A percentile compares a stretch with the other conserved stretches of the same genome.
These are phyloP conservation scores for Cyclotella cryptica DNA, from an alignment of 108 stramenopile species.

Conservation along the genomic window DNA sequence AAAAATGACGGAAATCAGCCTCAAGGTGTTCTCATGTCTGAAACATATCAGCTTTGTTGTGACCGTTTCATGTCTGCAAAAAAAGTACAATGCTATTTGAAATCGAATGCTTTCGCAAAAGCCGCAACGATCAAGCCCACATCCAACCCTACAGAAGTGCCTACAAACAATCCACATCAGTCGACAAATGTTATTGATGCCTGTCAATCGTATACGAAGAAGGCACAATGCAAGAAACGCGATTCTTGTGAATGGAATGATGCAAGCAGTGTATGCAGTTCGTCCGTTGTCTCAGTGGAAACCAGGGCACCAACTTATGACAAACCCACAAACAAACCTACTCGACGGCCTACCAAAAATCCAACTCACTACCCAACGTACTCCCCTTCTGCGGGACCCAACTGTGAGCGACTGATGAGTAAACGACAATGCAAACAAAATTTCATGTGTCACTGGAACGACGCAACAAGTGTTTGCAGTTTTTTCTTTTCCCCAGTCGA, in stretches of 20 bases:
- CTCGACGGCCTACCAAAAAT: too few relatives aligned
- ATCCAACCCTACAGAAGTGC: background rate
- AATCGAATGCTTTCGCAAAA: background rate
- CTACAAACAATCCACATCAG: slow-evolving; percentile 5
- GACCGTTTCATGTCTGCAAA: slow-evolving; percentile 12
- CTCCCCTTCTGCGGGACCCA: too few relatives aligned
- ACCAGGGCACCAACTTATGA: too few relatives aligned
- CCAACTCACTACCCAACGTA: too few relatives aligned
- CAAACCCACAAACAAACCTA: too few relatives aligned
- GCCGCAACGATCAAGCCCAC: background rate
- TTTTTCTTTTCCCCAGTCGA: background rate
- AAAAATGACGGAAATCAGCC: slow-evolving; percentile 27
- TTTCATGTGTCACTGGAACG: background rate
- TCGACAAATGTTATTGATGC: background rate
- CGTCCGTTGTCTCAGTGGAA: too few relatives aligned
- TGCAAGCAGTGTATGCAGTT: background rate
- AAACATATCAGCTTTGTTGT: slow-evolving; percentile 12
- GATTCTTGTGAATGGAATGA: slow-evolving; percentile 7
- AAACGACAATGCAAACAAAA: background rate
- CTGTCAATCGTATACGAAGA: background rate
- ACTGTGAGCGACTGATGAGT: background rate
- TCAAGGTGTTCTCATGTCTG: slow-evolving; percentile 19
- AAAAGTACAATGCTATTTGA: background rate
- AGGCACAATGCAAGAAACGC: background rate
- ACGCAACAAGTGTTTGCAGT: background rate